These are phyloP conservation scores for Ceraceosorus guamensis DNA, from an alignment of 1,284 basidiomycete species.

Conservation along the genomic window DNA sequence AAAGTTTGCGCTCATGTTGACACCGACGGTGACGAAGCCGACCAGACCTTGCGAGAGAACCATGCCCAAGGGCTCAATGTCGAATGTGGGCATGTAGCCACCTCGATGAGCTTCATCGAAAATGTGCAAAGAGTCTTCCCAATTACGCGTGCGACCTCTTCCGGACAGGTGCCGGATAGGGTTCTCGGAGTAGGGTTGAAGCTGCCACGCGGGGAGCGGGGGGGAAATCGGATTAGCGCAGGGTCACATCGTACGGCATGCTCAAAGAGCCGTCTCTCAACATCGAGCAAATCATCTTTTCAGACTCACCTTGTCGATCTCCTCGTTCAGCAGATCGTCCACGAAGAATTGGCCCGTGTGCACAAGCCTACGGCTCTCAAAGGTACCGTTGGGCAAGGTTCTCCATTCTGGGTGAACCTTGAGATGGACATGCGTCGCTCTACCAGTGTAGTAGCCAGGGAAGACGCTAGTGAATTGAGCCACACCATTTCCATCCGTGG, in stretches of 20 bases:
- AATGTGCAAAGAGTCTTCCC: conserved; percentile 51
- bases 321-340: conserved; percentile 57
- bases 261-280: too few species aligned
- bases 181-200: conserved; percentile 50
- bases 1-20: conserved; percentile 38
- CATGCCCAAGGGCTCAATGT: conserved; percentile 50
- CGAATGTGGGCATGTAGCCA: conserved; percentile 39
- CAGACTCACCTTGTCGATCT: conserved; percentile 50
- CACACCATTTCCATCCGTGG: conserved; percentile 62
- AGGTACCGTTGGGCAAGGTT: conserved; percentile 50
- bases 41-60: conserved; percentile 51
- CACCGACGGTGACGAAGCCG: conserved; percentile 51
- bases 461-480: conserved; percentile 62
- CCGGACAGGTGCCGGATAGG: conserved; percentile 44
- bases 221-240: too few species aligned
- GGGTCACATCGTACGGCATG: too few species aligned
- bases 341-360: conserved; percentile 65
- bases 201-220: too few species aligned
- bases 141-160: conserved; percentile 51
- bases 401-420: conserved; percentile 50
- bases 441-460: conserved; percentile 57
- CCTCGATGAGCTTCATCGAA: conserved; percentile 44
- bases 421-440: conserved; percentile 52
- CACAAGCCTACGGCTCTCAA: conserved; percentile 50
- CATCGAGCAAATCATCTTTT: too few species aligned